Evolutionary conservation across 768 basidiomycete species (phyloP).

Genomic region (Agaricus blazei): DNA sequence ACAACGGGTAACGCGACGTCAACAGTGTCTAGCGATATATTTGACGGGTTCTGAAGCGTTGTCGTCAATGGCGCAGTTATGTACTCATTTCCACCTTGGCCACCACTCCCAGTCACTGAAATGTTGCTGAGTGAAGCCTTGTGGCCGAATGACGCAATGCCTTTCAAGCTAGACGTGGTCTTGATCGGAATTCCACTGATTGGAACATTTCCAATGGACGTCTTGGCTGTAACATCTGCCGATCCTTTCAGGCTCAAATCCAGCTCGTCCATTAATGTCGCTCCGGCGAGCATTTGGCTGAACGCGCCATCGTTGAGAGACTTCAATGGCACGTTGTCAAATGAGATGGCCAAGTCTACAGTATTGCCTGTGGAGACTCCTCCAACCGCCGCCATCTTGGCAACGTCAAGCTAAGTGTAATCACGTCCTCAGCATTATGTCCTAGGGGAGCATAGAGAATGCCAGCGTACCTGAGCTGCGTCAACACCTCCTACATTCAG

Average conservation of each 20-base stretch:
- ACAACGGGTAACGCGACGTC: constrained; percentile 53
- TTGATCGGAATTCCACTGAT: constrained; percentile 62
- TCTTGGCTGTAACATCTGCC: constrained; percentile 54
- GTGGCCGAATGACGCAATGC: constrained; percentile 56
- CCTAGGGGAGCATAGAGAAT: neutral
- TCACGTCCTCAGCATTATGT: neutral
- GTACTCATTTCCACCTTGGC: constrained; percentile 53
- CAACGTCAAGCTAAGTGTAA: constrained; percentile 41
- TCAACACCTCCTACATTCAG: constrained; percentile 42
- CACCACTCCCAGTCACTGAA: constrained; percentile 60
- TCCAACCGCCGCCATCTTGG: constrained; percentile 42
- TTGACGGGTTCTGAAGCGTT: constrained; percentile 60
- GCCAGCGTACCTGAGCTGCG: constrained; percentile 43
- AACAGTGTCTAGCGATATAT: constrained; percentile 56
- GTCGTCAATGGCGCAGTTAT: constrained; percentile 55
- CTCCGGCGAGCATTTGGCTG: constrained; percentile 49
- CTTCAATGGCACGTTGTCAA: constrained; percentile 49
- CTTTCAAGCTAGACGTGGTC: constrained; percentile 51
- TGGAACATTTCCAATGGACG: constrained; percentile 60
- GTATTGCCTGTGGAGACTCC: constrained; percentile 68
- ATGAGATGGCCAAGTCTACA: constrained; percentile 54
- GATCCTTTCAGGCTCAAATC: constrained; percentile 49
- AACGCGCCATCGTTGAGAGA: constrained; percentile 54
- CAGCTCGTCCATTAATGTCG: constrained; percentile 43
- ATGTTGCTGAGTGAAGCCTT: constrained; percentile 50